Percentiles rank a stretch among this genome's conserved stretches.
Conservation (phyloP, 768 basidiomycete genomes). For the Wakefieldia striispora region DNA sequence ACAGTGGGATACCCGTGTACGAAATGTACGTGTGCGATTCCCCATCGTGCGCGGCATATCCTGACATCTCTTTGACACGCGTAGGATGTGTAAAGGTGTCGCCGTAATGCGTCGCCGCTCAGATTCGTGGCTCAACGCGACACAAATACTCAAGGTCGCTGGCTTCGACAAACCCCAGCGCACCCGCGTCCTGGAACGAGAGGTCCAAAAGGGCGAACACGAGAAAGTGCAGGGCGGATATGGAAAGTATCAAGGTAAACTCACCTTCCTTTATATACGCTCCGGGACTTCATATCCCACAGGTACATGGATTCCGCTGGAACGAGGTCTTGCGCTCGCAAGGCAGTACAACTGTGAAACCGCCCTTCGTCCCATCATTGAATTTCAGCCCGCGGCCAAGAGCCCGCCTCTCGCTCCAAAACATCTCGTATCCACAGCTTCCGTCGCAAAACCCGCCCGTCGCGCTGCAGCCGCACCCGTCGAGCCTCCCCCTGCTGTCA, state of each 20-base stretch:
- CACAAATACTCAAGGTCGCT: slow-evolving; percentile 97
- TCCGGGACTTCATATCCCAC: slow-evolving; percentile 1
- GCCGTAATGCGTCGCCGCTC: slow-evolving; percentile 97
- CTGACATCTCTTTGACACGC: slow-evolving; percentile 40
- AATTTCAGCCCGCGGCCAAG: slow-evolving; percentile 85
- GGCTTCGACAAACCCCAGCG: slow-evolving; percentile 99
- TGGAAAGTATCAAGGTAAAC: slow-evolving; percentile 96
- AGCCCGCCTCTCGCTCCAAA: slow-evolving; percentile 96
- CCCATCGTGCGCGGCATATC: slow-evolving; percentile 34
- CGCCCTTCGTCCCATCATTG: slow-evolving; percentile 87
- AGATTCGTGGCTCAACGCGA: slow-evolving; percentile 98
- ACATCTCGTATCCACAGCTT: slow-evolving; percentile 75
- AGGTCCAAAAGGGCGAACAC: slow-evolving; percentile 98
- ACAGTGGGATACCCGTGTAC: slow-evolving; percentile 90
- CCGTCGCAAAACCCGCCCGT: slow-evolving; percentile 37
- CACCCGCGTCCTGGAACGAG: slow-evolving; percentile 94
- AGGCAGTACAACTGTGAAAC: slow-evolving; percentile 92
- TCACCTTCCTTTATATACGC: slow-evolving; percentile 1
- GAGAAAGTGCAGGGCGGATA: slow-evolving; percentile 99
- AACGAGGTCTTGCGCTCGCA: slow-evolving; percentile 80
- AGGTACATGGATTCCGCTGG: slow-evolving; percentile 99
- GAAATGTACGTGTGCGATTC: slow-evolving; percentile 71
- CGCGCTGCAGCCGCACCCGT: slow-evolving; percentile 16
- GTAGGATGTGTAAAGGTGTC: slow-evolving; percentile 91
- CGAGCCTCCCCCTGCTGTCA: slow-evolving; percentile 16